Evolutionary conservation across 768 basidiomycete species (phyloP).

Genomic region (Multifurca ochricompacta): DNA sequence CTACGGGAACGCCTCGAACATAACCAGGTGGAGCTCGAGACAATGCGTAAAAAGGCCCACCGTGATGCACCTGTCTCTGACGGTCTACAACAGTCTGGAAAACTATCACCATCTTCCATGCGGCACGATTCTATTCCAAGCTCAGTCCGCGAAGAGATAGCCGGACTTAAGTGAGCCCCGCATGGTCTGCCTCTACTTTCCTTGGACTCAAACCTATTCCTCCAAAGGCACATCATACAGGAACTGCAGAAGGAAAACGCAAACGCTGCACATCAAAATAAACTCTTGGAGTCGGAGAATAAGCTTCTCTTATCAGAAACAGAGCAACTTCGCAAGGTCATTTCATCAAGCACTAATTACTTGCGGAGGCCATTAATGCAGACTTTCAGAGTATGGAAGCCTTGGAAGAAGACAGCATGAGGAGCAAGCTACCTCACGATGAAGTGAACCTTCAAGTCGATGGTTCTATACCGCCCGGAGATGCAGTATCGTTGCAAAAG

Average conservation of each 20-base stretch:
- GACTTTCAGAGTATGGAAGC: conserved; percentile 56
- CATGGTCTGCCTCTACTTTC: neutral
- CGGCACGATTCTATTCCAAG: conserved; percentile 40
- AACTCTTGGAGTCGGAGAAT: conserved; percentile 73
- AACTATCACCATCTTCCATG: conserved; percentile 25
- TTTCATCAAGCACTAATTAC: neutral
- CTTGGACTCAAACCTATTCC: conserved; percentile 25
- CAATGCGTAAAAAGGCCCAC: conserved; percentile 48
- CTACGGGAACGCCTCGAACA: conserved; percentile 30
- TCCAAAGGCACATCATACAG: conserved; percentile 68
- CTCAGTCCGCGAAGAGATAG: conserved; percentile 55
- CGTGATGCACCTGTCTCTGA: conserved; percentile 44
- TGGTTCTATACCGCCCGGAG: conserved; percentile 23
- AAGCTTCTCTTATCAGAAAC: conserved; percentile 55
- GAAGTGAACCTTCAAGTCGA: conserved; percentile 33
- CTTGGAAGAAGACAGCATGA: conserved; percentile 70
- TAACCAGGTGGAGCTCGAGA: conserved; percentile 46
- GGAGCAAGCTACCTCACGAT: conserved; percentile 47
- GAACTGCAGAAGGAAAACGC: conserved; percentile 80
- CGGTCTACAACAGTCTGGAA: conserved; percentile 31
- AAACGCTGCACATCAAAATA: conserved; percentile 51
- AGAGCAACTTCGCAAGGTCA: conserved; percentile 67
- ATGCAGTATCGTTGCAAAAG: conserved; percentile 36
- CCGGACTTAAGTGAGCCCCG: conserved; percentile 64
- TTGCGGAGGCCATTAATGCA: neutral